Evolutionary conservation across 306 rosid species (phyloP), one percentile per base, ranked within the genome.

Genomic region (Prunus salicina): DNA sequence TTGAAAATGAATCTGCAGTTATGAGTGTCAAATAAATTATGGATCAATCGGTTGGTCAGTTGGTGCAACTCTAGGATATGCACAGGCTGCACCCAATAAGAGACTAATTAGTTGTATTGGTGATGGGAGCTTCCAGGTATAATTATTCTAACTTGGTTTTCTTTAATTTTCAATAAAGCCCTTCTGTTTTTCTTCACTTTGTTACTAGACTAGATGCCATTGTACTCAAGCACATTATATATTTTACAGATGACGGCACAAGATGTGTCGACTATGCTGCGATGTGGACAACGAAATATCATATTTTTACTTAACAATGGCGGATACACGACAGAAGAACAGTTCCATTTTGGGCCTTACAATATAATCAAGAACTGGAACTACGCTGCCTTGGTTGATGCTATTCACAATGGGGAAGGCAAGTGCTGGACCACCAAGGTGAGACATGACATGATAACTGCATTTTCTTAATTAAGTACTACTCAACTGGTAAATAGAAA

Each of bases 291-390:
- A 56, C 34, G n/a, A 47, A 55, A 49, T 19, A 72, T 72, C 24
- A 72, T 72, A 53, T 41, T 56, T 72, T 32, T 55, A n/a, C 41
- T 72, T 45, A 56, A 72, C 76, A 72, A 72, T 51, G 76, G 67
- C 18, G 76, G 66, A n/a, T 72, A 55, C 66, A 72, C 3, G 45
- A 72, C 25, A 18, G 76, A 72, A 72, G 76, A 20, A 19, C 11
- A 57, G 49, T 55, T 72, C 16, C 76, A 72, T 43, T 30, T 55
- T 19, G 76, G 76, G 3, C 76, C 76, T 55, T 72, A 72, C 41
- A 56, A 55, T n/a, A 1, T 34, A 34, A 34, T 34, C 38, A 34
- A 34, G 38, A 34, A 34, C 38, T 34, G 38, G 38, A 34, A 34
- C 45, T 55, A 72, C 51, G 32, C 66, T 12, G 66, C 45, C 20